Evolutionary conservation across 345 rosid species (phyloP), one percentile per base, ranked within the genome.

Genomic region (Arabidopsis arenosa): DNA sequence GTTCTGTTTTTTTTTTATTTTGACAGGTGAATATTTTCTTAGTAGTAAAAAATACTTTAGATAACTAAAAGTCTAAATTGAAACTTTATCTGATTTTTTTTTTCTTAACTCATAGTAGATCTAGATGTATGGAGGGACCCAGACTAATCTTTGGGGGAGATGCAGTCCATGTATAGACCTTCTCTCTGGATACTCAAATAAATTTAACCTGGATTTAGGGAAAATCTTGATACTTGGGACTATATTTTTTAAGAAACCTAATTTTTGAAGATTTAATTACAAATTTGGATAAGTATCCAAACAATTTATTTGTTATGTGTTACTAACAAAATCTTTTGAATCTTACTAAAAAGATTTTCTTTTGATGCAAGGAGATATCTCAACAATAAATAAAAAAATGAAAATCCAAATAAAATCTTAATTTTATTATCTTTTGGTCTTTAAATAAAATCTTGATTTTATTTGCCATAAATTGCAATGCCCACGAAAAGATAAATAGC

Each of bases 381-480:
- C 32, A 58, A 21, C 40, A 58, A 49, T 17, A 58, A 43, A 4
- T 6, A 75, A 71, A 52, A 57, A 30, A 57, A 70, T 70, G 44
- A 70, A 77, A 64, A 66, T 72, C 77, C 45, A 72, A 23, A 76
- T 7, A 61, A 76, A 72, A 61, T 72, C 68, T 65, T 72, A 26
- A 48, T 70, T 39, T 55, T 9, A 8, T 9, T 18, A 51, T 51
- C 26, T 21, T 61, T 12, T 6, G 14, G 4, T 63, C 13, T 44
- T 63, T 28, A 72, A 58, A 78, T 23, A 72, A 78, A 72, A 72
- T 65, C 68, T 65, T 41, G 62, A 59, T 78, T 23, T 72, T 66
- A 66, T 51, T 51, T 59, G 28, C 57, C 73, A 78, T 72, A 72
- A 78, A 58, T 66, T 52, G 8, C 26, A 18, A 52, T 59, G 18